Percentiles rank a stretch among this genome's conserved stretches.
These are phyloP conservation scores for Leccinum broughii DNA, from an alignment of 768 basidiomycete species.

Conservation along the genomic window DNA sequence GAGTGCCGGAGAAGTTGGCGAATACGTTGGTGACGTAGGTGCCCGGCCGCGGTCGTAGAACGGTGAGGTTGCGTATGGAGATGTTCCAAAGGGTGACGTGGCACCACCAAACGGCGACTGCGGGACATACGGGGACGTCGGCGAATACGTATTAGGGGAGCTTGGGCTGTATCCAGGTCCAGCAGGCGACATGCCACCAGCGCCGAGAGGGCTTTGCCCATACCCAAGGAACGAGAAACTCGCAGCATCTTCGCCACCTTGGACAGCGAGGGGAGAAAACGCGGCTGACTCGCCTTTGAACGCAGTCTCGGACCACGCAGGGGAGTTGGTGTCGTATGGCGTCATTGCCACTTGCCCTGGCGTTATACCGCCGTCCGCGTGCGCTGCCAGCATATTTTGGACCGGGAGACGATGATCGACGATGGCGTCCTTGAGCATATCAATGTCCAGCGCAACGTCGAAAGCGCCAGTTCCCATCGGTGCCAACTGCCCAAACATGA, in stretches of 20 bases:
- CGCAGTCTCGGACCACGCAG: slow-evolving; percentile 72
- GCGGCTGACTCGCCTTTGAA: slow-evolving; percentile 86
- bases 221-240: slow-evolving; percentile 75
- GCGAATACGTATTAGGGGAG: slow-evolving; percentile 86
- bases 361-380: slow-evolving; percentile 86
- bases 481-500: slow-evolving; percentile 99
- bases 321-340: slow-evolving; percentile 92
- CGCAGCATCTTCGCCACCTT: slow-evolving; percentile 79
- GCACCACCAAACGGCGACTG: slow-evolving; percentile 83
- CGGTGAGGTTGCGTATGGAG: slow-evolving; percentile 82
- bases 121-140: slow-evolving; percentile 87
- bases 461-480: slow-evolving; percentile 99
- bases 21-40: slow-evolving; percentile 81
- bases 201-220: slow-evolving; percentile 83
- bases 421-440: slow-evolving; percentile 98
- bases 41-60: slow-evolving; percentile 69
- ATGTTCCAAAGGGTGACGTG: slow-evolving; percentile 79
- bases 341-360: slow-evolving; percentile 94
- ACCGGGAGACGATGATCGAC: slow-evolving; percentile 93
- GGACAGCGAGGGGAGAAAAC: slow-evolving; percentile 93
- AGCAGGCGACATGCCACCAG: slow-evolving; percentile 87
- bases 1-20: slow-evolving; percentile 83
- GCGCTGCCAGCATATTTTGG: slow-evolving; percentile 74
- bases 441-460: slow-evolving; percentile 93
- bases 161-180: slow-evolving; percentile 88